Evolutionary conservation across 2,329 filamentous ascomycete genomes (phyloP).

Genomic region (Verticillium klebahnii): DNA sequence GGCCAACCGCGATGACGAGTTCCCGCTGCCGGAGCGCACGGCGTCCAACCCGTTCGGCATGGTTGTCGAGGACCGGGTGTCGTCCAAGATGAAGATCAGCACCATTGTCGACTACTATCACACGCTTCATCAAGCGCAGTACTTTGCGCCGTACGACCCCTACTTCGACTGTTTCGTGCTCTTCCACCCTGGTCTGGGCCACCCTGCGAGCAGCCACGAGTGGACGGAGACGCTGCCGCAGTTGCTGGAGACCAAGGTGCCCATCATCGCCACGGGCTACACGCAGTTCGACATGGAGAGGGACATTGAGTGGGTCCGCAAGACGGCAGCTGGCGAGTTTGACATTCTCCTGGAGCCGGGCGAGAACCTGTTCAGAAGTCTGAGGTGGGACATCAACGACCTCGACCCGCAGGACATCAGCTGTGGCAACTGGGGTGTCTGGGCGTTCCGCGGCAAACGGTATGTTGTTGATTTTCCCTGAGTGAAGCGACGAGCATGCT

Average conservation of each 20-base stretch:
- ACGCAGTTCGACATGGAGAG: slow-evolving; percentile 92
- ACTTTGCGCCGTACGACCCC: slow-evolving; percentile 92
- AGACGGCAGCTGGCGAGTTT: slow-evolving; percentile 84
- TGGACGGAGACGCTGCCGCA: slow-evolving; percentile 89
- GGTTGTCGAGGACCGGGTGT: slow-evolving; percentile 88
- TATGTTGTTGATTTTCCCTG: slow-evolving; percentile 37
- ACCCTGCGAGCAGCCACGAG: slow-evolving; percentile 88
- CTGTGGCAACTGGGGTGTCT: slow-evolving; percentile 95
- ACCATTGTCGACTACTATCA: slow-evolving; percentile 99
- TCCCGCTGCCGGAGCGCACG: slow-evolving; percentile 82
- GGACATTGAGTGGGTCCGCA: slow-evolving; percentile 84
- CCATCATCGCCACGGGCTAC: slow-evolving; percentile 92
- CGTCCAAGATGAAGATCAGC: slow-evolving; percentile 88
- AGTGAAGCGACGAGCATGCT: slow-evolving; percentile 17
- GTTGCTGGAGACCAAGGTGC: slow-evolving; percentile 90
- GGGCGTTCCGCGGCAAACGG: slow-evolving; percentile 97
- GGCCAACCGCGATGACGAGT: slow-evolving; percentile 88
- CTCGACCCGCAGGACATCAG: slow-evolving; percentile 89
- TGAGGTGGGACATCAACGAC: slow-evolving; percentile 96
- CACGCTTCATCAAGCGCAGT: slow-evolving; percentile 83
- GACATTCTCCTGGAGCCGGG: slow-evolving; percentile 88
- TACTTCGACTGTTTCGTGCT: slow-evolving; percentile 98
- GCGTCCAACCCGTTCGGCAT: slow-evolving; percentile 86
- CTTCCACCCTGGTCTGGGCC: slow-evolving; percentile 94
- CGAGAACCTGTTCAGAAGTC: slow-evolving; percentile 88